A percentile compares a stretch with the other conserved stretches of the same genome.
Conservation (phyloP, 352 stramenopile species). For the Phytopythium cucurbitacearum region DNA sequence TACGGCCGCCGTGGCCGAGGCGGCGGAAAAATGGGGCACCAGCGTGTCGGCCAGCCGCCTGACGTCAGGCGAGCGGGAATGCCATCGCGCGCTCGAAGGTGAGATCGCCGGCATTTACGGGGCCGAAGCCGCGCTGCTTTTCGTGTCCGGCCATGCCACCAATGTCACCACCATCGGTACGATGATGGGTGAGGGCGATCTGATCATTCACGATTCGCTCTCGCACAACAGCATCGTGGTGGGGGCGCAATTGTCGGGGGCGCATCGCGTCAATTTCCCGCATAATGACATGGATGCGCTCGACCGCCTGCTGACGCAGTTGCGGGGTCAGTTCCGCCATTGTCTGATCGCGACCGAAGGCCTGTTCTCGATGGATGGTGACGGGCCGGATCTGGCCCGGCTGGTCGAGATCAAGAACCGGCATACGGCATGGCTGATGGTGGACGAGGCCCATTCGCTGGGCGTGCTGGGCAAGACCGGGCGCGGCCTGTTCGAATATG, state of each 20-base stretch:
- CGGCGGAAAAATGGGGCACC: constrained; percentile 5
- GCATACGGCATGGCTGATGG: constrained; percentile 31
- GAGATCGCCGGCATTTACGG: constrained; percentile 5
- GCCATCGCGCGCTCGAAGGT: constrained; percentile 4
- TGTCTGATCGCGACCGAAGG: constrained; percentile 36
- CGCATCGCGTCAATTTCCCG: constrained; percentile 13
- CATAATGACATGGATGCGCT: constrained; percentile 17
- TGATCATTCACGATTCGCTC: constrained; percentile 17
- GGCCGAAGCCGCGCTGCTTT: constrained; percentile 4
- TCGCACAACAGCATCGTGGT: constrained; percentile 17
- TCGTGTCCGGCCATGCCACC: constrained; percentile 4
- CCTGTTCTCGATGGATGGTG: too few relatives aligned
- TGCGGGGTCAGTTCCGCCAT: constrained; percentile 31
- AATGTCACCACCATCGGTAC: constrained; percentile 5
- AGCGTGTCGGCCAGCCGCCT: constrained; percentile 4
- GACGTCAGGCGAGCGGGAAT: constrained; percentile 5
- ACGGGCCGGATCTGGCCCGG: too few relatives aligned
- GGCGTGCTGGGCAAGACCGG: constrained; percentile 36
- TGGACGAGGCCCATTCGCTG: constrained; percentile 37
- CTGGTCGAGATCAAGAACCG: too few relatives aligned
- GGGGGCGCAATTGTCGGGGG: constrained; percentile 12
- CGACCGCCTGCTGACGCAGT: constrained; percentile 14
- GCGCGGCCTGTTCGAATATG: constrained; percentile 29
- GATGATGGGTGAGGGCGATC: constrained; percentile 5
- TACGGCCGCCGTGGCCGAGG: constrained; percentile 4